A percentile compares a stretch with the other conserved stretches of the same genome.
Conservation (phyloP, 1,139 yeast genomes). For the Casaregolazyma lundiana region DNA sequence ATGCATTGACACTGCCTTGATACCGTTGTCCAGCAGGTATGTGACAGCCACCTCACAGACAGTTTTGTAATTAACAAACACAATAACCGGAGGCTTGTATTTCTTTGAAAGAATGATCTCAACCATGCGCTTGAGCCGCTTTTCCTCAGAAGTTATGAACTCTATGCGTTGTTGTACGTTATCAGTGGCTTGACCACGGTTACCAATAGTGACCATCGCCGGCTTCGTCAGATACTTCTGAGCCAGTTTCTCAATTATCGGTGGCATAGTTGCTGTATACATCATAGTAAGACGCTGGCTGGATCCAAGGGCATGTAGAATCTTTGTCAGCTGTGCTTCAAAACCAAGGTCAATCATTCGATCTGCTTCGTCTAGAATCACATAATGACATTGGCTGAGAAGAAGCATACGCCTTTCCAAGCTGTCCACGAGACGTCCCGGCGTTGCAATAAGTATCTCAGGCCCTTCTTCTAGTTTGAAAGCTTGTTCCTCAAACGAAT, state of each 20-base stretch:
- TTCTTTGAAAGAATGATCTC: conserved; percentile 33
- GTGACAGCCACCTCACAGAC: conserved; percentile 64
- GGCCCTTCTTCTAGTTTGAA: conserved; percentile 59
- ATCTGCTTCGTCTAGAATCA: conserved; percentile 91
- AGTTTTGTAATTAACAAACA: conserved; percentile 74
- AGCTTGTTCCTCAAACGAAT: conserved; percentile 70
- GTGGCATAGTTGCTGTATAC: conserved; percentile 94
- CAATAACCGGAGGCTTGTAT: conserved; percentile 55
- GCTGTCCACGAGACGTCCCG: conserved; percentile 83
- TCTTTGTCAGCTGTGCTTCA: conserved; percentile 66
- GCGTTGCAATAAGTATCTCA: conserved; percentile 86
- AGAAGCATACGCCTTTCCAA: conserved; percentile 61
- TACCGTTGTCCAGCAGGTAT: conserved; percentile 44
- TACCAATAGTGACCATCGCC: conserved; percentile 61
- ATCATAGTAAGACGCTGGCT: conserved; percentile 58
- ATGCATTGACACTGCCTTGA: conserved; percentile 61
- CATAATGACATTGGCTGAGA: conserved; percentile 57
- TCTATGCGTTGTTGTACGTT: conserved; percentile 68
- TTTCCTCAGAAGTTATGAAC: conserved; percentile 40
- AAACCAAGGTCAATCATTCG: conserved; percentile 94
- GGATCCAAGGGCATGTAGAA: conserved; percentile 48
- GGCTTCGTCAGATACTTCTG: conserved; percentile 56
- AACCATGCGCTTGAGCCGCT: conserved; percentile 35
- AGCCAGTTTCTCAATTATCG: conserved; percentile 63
- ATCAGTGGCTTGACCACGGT: conserved; percentile 55